Percentiles rank a stretch among this genome's conserved stretches.
These are phyloP conservation scores for Leptographium lundbergii DNA, from an alignment of 2,329 filamentous ascomycete genomes.

Conservation along the genomic window DNA sequence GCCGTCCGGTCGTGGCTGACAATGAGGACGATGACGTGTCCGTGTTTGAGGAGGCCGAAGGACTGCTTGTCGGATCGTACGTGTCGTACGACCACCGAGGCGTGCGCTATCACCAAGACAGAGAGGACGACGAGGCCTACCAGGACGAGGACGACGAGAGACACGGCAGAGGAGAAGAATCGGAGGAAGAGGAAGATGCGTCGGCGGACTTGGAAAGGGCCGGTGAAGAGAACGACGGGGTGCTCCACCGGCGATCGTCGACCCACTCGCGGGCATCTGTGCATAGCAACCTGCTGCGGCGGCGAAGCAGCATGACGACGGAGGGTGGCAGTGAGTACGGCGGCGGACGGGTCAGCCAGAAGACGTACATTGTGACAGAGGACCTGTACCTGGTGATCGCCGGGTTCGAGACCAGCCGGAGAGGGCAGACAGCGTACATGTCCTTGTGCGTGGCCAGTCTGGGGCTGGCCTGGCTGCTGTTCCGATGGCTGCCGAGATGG, in stretches of 20 bases:
- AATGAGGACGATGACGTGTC: conserved; percentile 3
- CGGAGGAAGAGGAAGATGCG: conserved; percentile 23
- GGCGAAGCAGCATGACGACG: conserved; percentile 57
- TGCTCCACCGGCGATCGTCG: conserved; percentile 49
- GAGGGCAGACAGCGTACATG: conserved; percentile 58
- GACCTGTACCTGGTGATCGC: conserved; percentile 90
- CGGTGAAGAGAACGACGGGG: conserved; percentile 29
- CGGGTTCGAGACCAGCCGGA: conserved; percentile 67
- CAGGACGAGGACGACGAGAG: conserved; percentile 13
- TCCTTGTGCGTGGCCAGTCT: conserved; percentile 57
- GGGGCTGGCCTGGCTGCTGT: conserved; percentile 70
- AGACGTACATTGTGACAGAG: conserved; percentile 85
- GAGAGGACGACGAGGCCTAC: neutral
- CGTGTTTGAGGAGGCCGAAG: conserved; percentile 17
- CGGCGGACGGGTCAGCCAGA: conserved; percentile 63
- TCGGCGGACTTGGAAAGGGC: conserved; percentile 22
- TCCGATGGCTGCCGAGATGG: conserved; percentile 86
- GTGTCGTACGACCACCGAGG: neutral
- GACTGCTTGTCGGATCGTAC: conserved; percentile 6
- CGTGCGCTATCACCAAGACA: neutral
- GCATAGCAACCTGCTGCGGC: conserved; percentile 54
- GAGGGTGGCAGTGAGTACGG: conserved; percentile 40
- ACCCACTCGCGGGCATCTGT: conserved; percentile 42
- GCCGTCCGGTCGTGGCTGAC: neutral
- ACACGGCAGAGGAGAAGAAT: neutral